phyloP scores from a whole-genome alignment of 1,139 yeast genomes.

The Blastobotrys persicus region DNA sequence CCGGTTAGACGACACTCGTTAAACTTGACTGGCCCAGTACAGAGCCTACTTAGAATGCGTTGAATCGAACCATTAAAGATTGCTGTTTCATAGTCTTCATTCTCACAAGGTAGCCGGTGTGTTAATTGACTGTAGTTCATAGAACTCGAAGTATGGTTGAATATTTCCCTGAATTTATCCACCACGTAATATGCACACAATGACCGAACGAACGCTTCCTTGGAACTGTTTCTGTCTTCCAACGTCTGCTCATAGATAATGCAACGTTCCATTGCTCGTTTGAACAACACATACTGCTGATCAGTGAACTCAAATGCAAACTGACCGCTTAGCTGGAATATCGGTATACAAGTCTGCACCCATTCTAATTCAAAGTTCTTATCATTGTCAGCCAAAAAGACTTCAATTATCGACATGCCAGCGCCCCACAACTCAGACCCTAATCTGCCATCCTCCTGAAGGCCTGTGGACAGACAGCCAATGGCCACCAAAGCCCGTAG shows the following conservation, averaged over 20 bases:
- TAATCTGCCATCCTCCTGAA: constrained; percentile 13
- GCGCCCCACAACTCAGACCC: constrained; percentile 18
- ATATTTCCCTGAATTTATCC: constrained; percentile 11
- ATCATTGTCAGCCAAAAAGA: constrained; percentile 12
- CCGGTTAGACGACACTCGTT: constrained; percentile 11
- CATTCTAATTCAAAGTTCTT: constrained; percentile 13
- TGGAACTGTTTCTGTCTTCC: not conserved
- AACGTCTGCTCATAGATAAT: not conserved
- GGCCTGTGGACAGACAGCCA: constrained; percentile 17
- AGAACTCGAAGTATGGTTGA: constrained; percentile 8
- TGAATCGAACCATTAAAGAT: not conserved
- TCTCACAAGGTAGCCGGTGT: not conserved
- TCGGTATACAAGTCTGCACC: constrained; percentile 13
- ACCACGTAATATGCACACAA: constrained; percentile 13
- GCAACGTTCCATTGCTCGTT: constrained; percentile 11
- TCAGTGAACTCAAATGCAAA: constrained; percentile 14
- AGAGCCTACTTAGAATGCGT: not conserved
- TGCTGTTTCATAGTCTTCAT: not conserved
- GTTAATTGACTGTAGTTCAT: not conserved
- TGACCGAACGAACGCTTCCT: not conserved
- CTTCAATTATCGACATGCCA: constrained; percentile 14
- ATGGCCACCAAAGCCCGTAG: constrained; percentile 16
- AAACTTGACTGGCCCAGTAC: constrained; percentile 8
- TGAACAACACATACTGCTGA: constrained; percentile 13
- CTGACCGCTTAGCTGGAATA: constrained; percentile 12